phyloP scores from a whole-genome alignment of 1,284 basidiomycete species.

The Cryptococcus depauperatus region DNA sequence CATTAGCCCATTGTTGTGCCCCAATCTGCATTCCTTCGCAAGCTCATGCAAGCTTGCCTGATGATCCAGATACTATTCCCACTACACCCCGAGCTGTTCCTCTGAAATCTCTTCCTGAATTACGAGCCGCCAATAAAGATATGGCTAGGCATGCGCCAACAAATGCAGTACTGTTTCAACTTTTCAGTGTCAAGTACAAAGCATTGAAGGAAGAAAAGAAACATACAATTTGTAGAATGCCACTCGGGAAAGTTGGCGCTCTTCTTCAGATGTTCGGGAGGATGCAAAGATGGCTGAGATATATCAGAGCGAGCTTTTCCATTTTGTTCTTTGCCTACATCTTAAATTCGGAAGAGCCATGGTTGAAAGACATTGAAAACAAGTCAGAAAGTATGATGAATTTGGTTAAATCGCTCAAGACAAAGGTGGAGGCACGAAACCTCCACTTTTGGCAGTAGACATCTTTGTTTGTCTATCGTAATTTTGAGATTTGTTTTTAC shows the following conservation, averaged over 20 bases:
- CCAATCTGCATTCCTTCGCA: background rate
- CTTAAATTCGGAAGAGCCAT: slow-evolving; percentile 43
- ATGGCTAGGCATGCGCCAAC: slow-evolving; percentile 44
- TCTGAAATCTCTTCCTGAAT: slow-evolving; percentile 30
- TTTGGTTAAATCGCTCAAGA: background rate
- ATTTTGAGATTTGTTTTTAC: no score
- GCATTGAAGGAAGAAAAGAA: no score
- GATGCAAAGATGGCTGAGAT: slow-evolving; percentile 44
- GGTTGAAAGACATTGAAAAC: background rate
- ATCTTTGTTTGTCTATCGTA: no score
- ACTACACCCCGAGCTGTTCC: slow-evolving; percentile 26
- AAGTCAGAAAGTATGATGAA: background rate
- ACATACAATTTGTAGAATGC: slow-evolving; percentile 46
- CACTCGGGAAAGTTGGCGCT: slow-evolving; percentile 39
- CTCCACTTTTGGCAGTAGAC: no score
- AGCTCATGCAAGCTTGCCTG: slow-evolving; percentile 29
- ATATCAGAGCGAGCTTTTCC: no score
- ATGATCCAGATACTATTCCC: slow-evolving; percentile 22
- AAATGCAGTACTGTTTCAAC: slow-evolving; percentile 41
- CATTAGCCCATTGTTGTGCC: no score
- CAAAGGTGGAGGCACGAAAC: no score
- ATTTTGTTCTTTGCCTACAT: no score
- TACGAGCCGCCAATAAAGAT: slow-evolving; percentile 38
- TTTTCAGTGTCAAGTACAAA: no score
- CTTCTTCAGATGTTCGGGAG: slow-evolving; percentile 44